Base-by-base conservation (phyloP, 768 basidiomycete species). In the Pleurotus salmoneostramineus region DNA sequence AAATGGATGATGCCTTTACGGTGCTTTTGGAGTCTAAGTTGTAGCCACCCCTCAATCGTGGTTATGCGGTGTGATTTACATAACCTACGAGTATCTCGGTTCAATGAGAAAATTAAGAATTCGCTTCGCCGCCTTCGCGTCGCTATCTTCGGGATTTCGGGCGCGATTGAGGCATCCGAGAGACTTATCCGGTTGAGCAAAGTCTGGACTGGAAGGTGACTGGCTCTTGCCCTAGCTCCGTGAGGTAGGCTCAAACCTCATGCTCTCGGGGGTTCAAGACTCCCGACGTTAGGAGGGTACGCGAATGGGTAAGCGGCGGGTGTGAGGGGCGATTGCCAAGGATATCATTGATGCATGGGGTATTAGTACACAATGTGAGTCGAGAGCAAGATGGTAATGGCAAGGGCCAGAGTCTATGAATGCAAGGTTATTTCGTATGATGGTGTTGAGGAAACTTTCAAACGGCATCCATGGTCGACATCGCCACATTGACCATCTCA, bases 121-220 rank as follows among this genome's bases (percentile, higher is more conserved):
- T 27, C 21, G 21, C 21, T 27, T 27, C 21, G 1, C 21, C 21
- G 21, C 21, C 21, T 3, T 27, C 21, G 21, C 21, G 21, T 27
- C 21, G 21, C 21, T 42, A 42, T 42, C 10, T 42, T 42, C 40
- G n/a, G 40, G 2, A 10, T 1, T 10, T 8, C 40, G 40, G 15
- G 15, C 44, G 44, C 11, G 44, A 45, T 15, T 17, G 44, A 45
- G 17, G 6, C 44, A 5, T 11, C 44, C n/a, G 44, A 10, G 44
- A 17, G n/a, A 45, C n/a, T 10, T 45, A 45, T 17, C 6, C 6
- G 6, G 17, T 45, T 42, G 34, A 81, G 80, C 48, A 69, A 76
- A 0, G 74, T 69, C 2, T 62, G 83, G 7, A 73, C 79, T 1
- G 69, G 71, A 50, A 63, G 70, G 21, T 56, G 63, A 17, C 75